Conservation (phyloP, 1,284 basidiomycete genomes). For the Malassezia obtusa region DNA sequence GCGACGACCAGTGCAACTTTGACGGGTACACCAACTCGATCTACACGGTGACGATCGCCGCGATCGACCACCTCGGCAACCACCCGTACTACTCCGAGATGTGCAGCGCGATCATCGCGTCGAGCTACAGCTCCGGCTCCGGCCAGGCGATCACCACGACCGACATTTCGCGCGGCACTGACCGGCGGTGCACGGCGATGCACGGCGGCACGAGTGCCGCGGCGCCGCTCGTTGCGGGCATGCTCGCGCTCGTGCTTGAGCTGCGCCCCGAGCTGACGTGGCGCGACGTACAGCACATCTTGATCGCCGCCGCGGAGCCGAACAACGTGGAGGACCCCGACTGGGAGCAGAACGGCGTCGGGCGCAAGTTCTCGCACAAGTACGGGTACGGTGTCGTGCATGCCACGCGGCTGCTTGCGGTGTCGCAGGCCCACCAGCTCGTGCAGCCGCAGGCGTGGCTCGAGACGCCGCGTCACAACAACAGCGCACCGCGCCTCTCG, state of each 20-base stretch:
- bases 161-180: slow-evolving; percentile 61
- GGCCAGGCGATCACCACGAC: slow-evolving; percentile 74
- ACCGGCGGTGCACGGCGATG: slow-evolving; percentile 66
- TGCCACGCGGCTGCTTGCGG: slow-evolving; percentile 70
- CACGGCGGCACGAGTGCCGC: slow-evolving; percentile 98
- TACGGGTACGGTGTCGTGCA: slow-evolving; percentile 89
- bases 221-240: slow-evolving; percentile 67
- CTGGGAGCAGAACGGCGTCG: slow-evolving; percentile 76
- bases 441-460: slow-evolving; percentile 90
- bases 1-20: slow-evolving; percentile 96
- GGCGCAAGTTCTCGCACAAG: slow-evolving; percentile 84
- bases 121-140: slow-evolving; percentile 90
- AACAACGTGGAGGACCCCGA: slow-evolving; percentile 85
- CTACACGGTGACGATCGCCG: slow-evolving; percentile 88
- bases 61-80: slow-evolving; percentile 79
- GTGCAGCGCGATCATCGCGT: slow-evolving; percentile 91
- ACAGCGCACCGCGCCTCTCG: slow-evolving; percentile 51
- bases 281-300: slow-evolving; percentile 91
- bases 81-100: slow-evolving; percentile 96
- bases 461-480: slow-evolving; percentile 25
- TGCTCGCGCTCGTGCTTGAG: slow-evolving; percentile 40
- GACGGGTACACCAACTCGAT: slow-evolving; percentile 98
- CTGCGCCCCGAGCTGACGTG: slow-evolving; percentile 73
- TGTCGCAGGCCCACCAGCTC: slow-evolving; percentile 69
- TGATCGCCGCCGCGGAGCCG: slow-evolving; percentile 65